Conservation (phyloP, 108 stramenopile species). For the Pseudonitzschia pungens region DNA sequence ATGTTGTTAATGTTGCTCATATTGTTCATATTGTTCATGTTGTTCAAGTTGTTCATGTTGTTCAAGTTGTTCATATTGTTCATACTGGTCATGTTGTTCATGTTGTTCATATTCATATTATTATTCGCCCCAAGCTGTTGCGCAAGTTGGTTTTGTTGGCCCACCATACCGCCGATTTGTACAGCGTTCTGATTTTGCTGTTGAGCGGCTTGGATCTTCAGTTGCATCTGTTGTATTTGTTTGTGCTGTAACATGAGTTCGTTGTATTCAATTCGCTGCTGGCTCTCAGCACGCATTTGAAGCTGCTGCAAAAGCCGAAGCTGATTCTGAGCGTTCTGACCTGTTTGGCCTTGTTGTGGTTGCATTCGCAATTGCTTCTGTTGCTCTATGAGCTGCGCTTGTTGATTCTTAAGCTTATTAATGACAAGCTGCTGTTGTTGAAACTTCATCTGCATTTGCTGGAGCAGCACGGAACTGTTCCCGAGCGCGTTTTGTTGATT, state of each 20-base stretch:
- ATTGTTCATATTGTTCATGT: neutral
- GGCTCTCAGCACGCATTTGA: constrained; percentile 29
- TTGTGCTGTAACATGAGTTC: constrained; percentile 38
- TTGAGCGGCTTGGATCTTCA: constrained; percentile 39
- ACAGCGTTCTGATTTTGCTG: constrained; percentile 37
- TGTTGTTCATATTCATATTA: neutral
- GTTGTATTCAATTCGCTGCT: constrained; percentile 34
- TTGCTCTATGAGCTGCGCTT: constrained; percentile 44
- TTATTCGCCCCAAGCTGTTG: constrained; percentile 33
- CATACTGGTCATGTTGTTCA: neutral
- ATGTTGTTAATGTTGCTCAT: constrained; percentile 12
- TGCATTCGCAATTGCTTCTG: constrained; percentile 59
- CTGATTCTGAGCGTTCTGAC: constrained; percentile 34
- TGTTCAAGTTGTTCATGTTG: neutral
- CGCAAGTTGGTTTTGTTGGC: constrained; percentile 54
- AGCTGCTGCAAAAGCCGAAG: constrained; percentile 37
- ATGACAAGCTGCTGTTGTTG: constrained; percentile 53
- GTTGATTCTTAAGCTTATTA: constrained; percentile 45
- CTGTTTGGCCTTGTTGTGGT: constrained; percentile 18
- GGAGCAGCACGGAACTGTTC: constrained; percentile 23
- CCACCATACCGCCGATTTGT: constrained; percentile 23
- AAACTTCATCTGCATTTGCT: constrained; percentile 36
- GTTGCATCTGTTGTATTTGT: constrained; percentile 1
- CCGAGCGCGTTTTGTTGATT: constrained; percentile 11
- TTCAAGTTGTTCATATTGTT: neutral